Conservation (phyloP, 441 rosid genomes). For the Euphorbia corollata region DNA sequence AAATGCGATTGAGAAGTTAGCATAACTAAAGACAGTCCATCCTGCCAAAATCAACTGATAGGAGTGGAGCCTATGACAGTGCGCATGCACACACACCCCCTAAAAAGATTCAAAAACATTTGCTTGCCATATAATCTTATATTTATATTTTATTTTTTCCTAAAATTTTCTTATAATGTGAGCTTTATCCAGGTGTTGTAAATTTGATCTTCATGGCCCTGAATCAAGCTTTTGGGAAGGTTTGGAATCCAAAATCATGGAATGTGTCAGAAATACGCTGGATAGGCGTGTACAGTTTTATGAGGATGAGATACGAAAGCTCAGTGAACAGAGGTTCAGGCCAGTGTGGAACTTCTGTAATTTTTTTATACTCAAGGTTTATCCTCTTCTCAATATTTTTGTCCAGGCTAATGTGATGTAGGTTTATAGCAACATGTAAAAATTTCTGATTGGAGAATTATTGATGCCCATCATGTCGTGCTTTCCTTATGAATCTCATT, state of each 20-base stretch:
- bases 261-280: slow-evolving; percentile 76
- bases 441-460: slow-evolving; percentile 14
- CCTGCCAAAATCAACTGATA: neutral
- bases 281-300: slow-evolving; percentile 87
- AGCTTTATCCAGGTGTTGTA: slow-evolving; percentile 72
- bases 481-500: slow-evolving; percentile 11
- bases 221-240: slow-evolving; percentile 91
- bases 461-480: neutral
- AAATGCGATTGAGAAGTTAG: neutral
- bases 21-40: neutral
- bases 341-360: slow-evolving; percentile 98
- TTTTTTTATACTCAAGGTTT: slow-evolving; percentile 94
- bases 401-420: slow-evolving; percentile 19
- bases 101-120: neutral
- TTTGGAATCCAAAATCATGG: slow-evolving; percentile 74
- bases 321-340: slow-evolving; percentile 88
- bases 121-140: neutral
- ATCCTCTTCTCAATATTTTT: slow-evolving; percentile 31
- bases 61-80: neutral
- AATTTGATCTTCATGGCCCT: slow-evolving; percentile 76
- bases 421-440: slow-evolving; percentile 19
- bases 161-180: slow-evolving; percentile 20
- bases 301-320: slow-evolving; percentile 97
- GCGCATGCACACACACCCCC: neutral
- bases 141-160: slow-evolving; percentile 15